Evolutionary conservation across 176 grass and related monocot genomes (phyloP), one percentile per base, ranked within the genome.

Genomic region (Musa beccarii): DNA sequence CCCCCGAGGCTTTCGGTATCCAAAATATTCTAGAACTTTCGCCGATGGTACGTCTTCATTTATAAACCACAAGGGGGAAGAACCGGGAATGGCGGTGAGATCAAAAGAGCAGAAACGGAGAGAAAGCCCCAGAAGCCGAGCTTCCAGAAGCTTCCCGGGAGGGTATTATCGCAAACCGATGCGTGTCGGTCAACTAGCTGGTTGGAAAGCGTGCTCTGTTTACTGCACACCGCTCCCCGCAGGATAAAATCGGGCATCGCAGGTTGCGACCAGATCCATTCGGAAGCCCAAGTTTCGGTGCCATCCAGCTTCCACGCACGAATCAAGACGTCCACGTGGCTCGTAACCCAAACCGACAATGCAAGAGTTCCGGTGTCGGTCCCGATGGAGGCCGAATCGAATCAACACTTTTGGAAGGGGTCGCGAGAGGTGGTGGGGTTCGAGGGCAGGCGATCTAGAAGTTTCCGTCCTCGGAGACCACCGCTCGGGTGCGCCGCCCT

Each of bases 61-160:
- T 43, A 43, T 43, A 43, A 43, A 43, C 34, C 34, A 0, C 0
- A 3, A 3, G 63, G 6, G 63, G 23, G 12, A 25, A 23, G 63
- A 66, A 28, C 10, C 22, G 11, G 63, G 3, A 66, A 66, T 26
- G 63, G 23, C 63, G 63, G 63, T 66, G 10, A 26, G 24, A 66
- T 26, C 11, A 23, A 14, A 11, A 19, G 17, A 17, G 11, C 2
- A 9, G 68, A 70, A 19, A 50, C 7, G 67, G 2, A 50, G 20
- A 49, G 67, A 68, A 68, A 13, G 26, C 11, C 12, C 65, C 13
- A 70, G 68, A 70, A 70, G 68, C 68, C 51, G 21, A 17, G 49
- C n/a, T 70, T 70, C 43, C 17, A 70, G 68, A 70, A 70, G 19
- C 43, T 70, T 51, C 68, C 49, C 16, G 43, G 43, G 51, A 70